Conservation (phyloP, 2,329 filamentous ascomycete species). For the Neoascochyta sp. region DNA sequence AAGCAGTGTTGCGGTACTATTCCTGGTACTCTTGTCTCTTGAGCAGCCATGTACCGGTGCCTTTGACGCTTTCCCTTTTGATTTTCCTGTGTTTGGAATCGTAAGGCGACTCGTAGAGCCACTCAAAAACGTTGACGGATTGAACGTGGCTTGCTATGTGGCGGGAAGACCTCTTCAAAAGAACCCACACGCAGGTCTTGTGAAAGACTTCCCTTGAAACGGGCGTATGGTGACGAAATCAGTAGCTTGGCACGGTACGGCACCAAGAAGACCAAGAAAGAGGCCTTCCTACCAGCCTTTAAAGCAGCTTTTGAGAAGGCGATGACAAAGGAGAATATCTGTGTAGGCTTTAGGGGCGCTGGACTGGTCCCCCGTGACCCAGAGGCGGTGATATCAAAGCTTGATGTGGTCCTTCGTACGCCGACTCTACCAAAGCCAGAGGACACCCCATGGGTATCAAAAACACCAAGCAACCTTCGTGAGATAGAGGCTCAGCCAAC, state of each 20-base stretch:
- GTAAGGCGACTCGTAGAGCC: too few relatives aligned
- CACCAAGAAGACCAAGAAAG: slow-evolving; percentile 28
- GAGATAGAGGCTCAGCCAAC: neutral
- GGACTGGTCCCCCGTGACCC: slow-evolving; percentile 32
- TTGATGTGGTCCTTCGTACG: neutral
- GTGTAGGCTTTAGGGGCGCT: slow-evolving; percentile 29
- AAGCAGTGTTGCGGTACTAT: too few relatives aligned
- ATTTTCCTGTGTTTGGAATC: too few relatives aligned
- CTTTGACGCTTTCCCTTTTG: too few relatives aligned
- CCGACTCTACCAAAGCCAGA: neutral
- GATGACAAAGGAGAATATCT: slow-evolving; percentile 28
- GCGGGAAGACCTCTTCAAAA: too few relatives aligned
- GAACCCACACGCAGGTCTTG: too few relatives aligned
- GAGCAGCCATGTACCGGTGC: too few relatives aligned
- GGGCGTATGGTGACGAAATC: slow-evolving; percentile 28
- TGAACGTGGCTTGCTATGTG: too few relatives aligned
- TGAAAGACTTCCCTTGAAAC: too few relatives aligned
- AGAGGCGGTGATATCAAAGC: slow-evolving; percentile 30
- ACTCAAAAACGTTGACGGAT: too few relatives aligned
- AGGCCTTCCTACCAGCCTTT: slow-evolving; percentile 22
- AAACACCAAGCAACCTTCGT: neutral
- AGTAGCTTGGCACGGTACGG: slow-evolving; percentile 22
- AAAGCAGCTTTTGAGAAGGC: slow-evolving; percentile 20
- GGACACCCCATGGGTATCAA: too few relatives aligned
- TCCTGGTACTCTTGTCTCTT: too few relatives aligned